Evolutionary conservation across 169 alveolate species (phyloP), one percentile per base, ranked within the genome.

Genomic region (Plasmodium fragile): DNA sequence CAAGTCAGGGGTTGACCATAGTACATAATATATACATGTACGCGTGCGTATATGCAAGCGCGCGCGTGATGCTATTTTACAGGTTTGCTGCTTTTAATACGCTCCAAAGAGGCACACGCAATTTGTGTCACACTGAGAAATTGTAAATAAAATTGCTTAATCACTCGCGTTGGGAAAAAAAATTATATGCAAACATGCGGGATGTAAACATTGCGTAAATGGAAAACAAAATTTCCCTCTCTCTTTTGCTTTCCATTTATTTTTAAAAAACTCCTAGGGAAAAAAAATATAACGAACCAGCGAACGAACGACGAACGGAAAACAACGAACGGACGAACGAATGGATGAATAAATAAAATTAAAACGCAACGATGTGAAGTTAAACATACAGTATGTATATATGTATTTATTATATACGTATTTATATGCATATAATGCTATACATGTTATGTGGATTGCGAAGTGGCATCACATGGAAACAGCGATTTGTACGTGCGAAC

Each of bases 101-200:
- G 41, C 41, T 55, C 59, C 53, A 81, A 81, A 55, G 18, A 34
- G 70, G 70, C 90, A 18, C 53, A 55, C 70, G 72, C 78, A 81
- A 39, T 81, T 78, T 43, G 83, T 78, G 83, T 43, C 71, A 81
- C 75, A 11, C 36, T 18, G 75, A 32, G 36, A 25, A 65, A 25
- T 25, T 65, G 30, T 65, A 65, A 25, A 65, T 65, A 22, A 65
- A 22, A 65, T 65, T 65, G 75, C 59, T n/a, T 81, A 52, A 55
- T 81, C 90, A 81, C 43, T 81, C 18, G 34, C 71, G 25, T 81
- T 81, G 71, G 39, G 71, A 55, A 81, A 81, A 79, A 22, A 22
- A 45, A 18, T 28, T 81, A 43, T 28, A 16, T 52, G 22, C 30
- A 72, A 22, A 81, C 39, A 81, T 16, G 36, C 4, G 32, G 36